Evolutionary conservation across 805 yeast genomes (phyloP).

Genomic region (Pichia occidentalis): DNA sequence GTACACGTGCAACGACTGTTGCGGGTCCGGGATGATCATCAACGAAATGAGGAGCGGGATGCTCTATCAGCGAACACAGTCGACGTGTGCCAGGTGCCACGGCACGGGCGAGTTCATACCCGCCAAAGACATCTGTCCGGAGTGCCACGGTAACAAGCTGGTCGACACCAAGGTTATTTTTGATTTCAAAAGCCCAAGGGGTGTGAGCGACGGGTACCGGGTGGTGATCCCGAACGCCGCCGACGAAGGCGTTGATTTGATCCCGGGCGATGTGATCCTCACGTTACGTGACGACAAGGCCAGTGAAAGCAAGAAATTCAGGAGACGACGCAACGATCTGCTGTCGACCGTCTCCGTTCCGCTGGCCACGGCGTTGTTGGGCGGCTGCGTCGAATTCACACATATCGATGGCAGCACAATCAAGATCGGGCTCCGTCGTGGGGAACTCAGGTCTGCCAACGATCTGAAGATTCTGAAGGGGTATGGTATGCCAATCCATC

Average conservation of each 20-base stretch:
- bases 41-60: constrained; percentile 40
- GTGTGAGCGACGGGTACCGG: constrained; percentile 45
- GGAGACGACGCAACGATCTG: constrained; percentile 29
- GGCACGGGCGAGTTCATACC: constrained; percentile 36
- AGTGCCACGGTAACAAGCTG: constrained; percentile 41
- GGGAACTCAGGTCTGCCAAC: constrained; percentile 49
- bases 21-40: constrained; percentile 37
- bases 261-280: constrained; percentile 65
- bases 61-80: constrained; percentile 36
- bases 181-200: constrained; percentile 48
- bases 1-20: constrained; percentile 33
- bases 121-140: constrained; percentile 31
- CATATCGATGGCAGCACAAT: constrained; percentile 33
- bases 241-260: constrained; percentile 52
- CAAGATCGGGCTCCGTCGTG: constrained; percentile 37
- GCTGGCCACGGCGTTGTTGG: constrained; percentile 22
- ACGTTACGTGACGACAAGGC: constrained; percentile 36
- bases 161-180: constrained; percentile 44
- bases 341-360: constrained; percentile 18
- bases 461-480: constrained; percentile 34
- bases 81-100: constrained; percentile 39
- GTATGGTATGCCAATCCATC: constrained; percentile 55
- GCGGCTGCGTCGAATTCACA: constrained; percentile 26
- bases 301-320: constrained; percentile 26
- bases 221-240: constrained; percentile 54